phyloP scores from a whole-genome alignment of 1,139 yeast species.

The Zygosaccharomyces pseudobailii region DNA sequence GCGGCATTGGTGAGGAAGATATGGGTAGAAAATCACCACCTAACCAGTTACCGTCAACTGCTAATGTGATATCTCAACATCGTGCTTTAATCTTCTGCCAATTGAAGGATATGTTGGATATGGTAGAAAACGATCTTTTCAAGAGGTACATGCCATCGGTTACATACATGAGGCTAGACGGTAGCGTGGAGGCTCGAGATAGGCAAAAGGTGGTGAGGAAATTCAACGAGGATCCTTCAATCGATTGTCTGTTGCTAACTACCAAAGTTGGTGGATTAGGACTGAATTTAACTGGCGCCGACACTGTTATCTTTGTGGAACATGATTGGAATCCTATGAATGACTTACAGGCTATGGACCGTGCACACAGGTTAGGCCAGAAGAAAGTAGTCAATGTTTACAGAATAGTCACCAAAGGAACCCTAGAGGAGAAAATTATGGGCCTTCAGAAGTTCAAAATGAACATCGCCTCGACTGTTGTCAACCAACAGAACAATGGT shows the following conservation, averaged over 20 bases:
- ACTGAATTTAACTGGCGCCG: conserved; percentile 95
- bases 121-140: conserved; percentile 86
- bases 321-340: conserved; percentile 99
- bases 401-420: conserved; percentile 84
- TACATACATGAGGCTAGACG: conserved; percentile 92
- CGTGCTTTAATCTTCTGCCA: conserved; percentile 95
- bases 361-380: conserved; percentile 98
- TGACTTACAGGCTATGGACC: conserved; percentile 98
- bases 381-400: conserved; percentile 95
- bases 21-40: conserved; percentile 37
- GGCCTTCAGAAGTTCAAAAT: conserved; percentile 95
- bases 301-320: conserved; percentile 95
- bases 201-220: conserved; percentile 88
- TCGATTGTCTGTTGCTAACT: conserved; percentile 84
- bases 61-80: conserved; percentile 83
- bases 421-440: conserved; percentile 97
- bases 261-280: conserved; percentile 99
- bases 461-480: conserved; percentile 94
- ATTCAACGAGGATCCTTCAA: conserved; percentile 94
- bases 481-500: conserved; percentile 94
- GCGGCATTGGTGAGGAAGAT: conserved; percentile 82
- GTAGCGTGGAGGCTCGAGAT: conserved; percentile 87
- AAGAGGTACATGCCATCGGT: conserved; percentile 85
- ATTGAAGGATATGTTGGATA: conserved; percentile 94
- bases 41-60: conserved; percentile 48